Evolutionary conservation across 2,329 filamentous ascomycete genomes (phyloP).

Genomic region (Whalleya microplaca): DNA sequence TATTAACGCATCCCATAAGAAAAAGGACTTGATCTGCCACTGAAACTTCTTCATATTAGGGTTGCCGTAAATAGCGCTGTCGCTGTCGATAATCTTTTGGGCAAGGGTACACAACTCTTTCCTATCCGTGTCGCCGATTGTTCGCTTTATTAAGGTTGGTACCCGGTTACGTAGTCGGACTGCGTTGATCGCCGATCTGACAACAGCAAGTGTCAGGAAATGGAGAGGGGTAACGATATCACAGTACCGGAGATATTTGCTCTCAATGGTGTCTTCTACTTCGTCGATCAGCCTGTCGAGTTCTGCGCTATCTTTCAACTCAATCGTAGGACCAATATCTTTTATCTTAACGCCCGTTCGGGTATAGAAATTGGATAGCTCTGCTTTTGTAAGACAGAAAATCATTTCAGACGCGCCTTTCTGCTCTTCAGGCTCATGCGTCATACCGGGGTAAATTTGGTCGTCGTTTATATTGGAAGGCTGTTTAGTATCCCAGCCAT

Average conservation of each 20-base stretch:
- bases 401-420: conserved; percentile 4
- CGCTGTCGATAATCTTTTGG: background rate
- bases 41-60: conserved; percentile 26
- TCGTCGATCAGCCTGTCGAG: conserved; percentile 25
- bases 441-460: background rate
- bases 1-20: conserved; percentile 17
- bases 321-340: background rate
- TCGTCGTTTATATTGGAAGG: conserved; percentile 4
- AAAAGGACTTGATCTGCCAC: conserved; percentile 25
- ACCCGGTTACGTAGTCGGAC: background rate
- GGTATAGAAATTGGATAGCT: background rate
- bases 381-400: background rate
- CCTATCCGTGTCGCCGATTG: background rate
- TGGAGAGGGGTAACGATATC: conserved; percentile 24
- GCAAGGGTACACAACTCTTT: background rate
- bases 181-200: background rate
- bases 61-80: conserved; percentile 10
- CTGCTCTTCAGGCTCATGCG: background rate
- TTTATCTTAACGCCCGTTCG: conserved; percentile 7
- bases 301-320: conserved; percentile 3
- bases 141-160: background rate
- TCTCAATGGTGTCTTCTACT: conserved; percentile 32
- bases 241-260: conserved; percentile 35
- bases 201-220: background rate
- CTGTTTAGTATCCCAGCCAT: conserved; percentile 9